These are phyloP conservation scores for Pochonia chlamydosporia DNA, from an alignment of 2,329 filamentous ascomycete genomes.

Conservation along the genomic window DNA sequence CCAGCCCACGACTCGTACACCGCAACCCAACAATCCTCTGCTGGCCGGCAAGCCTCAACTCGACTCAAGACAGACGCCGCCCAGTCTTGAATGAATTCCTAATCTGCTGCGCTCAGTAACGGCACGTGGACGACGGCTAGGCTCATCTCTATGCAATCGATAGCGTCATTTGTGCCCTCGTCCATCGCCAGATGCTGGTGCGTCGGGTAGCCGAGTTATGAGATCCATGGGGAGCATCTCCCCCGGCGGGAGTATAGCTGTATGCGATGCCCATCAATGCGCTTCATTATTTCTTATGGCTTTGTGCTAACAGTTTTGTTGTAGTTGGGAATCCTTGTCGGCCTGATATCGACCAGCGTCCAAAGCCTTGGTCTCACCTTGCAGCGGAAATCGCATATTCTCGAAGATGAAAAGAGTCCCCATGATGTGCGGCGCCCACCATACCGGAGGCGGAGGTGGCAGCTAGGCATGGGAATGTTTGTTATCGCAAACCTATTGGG, in stretches of 20 bases:
- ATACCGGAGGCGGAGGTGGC: conserved; percentile 88
- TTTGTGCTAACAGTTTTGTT: conserved; percentile 11
- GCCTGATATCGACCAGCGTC: conserved; percentile 86
- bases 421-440: conserved; percentile 78
- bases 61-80: not conserved
- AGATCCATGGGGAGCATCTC: conserved; percentile 70
- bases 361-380: conserved; percentile 93
- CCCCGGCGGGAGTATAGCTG: conserved; percentile 70
- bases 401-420: conserved; percentile 87
- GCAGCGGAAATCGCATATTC: conserved; percentile 94
- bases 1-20: not conserved
- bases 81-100: not conserved
- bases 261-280: conserved; percentile 34
- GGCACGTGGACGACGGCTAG: not conserved
- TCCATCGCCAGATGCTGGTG: conserved; percentile 40
- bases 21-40: not conserved
- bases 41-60: not conserved
- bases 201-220: conserved; percentile 48
- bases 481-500: conserved; percentile 89
- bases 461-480: conserved; percentile 96
- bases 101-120: not conserved
- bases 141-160: conserved; percentile 5
- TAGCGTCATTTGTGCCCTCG: not conserved
- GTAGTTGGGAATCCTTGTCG: conserved; percentile 87
- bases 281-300: not conserved